phyloP scores from a whole-genome alignment of 768 basidiomycete genomes.

The Neoboletus brunneissimus region DNA sequence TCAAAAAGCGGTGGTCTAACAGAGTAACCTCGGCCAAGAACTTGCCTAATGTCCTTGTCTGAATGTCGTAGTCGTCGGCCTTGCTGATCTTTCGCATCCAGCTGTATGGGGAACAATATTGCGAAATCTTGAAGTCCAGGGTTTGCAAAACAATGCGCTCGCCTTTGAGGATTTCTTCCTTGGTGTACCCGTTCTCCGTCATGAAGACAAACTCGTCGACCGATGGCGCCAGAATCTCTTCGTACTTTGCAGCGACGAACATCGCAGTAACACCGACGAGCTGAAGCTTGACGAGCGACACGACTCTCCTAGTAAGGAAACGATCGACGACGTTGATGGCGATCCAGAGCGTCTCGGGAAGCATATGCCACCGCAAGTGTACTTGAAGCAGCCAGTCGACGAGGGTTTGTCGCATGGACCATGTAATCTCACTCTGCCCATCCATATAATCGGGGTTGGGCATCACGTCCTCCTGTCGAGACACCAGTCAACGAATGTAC shows the following conservation, averaged over 20 bases:
- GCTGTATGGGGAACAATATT: constrained; percentile 98
- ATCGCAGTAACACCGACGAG: constrained; percentile 98
- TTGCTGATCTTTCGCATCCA: constrained; percentile 99
- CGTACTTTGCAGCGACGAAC: constrained; percentile 99
- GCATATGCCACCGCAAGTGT: constrained; percentile 97
- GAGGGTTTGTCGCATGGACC: constrained; percentile 93
- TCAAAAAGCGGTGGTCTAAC: constrained; percentile 87
- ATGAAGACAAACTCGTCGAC: constrained; percentile 99
- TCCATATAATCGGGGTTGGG: constrained; percentile 92
- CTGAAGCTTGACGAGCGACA: constrained; percentile 87
- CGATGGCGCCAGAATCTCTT: constrained; percentile 95
- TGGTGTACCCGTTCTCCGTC: constrained; percentile 92
- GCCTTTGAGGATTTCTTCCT: constrained; percentile 97
- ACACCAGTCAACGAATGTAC: constrained; percentile 20
- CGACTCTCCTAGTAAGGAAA: constrained; percentile 84
- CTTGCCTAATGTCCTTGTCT: constrained; percentile 95
- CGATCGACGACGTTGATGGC: constrained; percentile 96
- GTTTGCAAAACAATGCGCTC: constrained; percentile 95
- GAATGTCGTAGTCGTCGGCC: constrained; percentile 97
- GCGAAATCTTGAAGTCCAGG: constrained; percentile 91
- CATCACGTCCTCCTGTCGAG: constrained; percentile 74
- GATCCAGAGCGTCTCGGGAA: constrained; percentile 99
- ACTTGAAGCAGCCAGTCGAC: constrained; percentile 99
- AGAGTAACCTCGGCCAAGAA: constrained; percentile 96
- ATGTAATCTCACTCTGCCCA: constrained; percentile 86